Conservation (phyloP, 495 filamentous ascomycete genomes). For the Penicillium desertorum region DNA sequence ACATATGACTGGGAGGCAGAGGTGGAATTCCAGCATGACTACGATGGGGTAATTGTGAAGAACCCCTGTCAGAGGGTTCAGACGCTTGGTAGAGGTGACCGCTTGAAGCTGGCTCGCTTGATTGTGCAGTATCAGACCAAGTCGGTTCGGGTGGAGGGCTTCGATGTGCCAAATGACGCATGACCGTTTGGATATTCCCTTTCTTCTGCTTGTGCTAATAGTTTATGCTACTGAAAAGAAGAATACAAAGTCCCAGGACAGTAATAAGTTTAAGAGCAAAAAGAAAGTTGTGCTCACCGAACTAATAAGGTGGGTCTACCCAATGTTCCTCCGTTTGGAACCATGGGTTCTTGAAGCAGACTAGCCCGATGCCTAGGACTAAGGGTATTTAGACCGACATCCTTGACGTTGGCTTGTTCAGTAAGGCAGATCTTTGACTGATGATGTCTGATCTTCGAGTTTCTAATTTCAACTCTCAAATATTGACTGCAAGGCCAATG, state of each 20-base stretch:
- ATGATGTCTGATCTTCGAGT: background rate
- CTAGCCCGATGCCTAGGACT: background rate
- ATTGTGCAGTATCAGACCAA: constrained; percentile 9
- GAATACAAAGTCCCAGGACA: background rate
- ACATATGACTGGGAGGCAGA: constrained; percentile 11
- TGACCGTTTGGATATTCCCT: background rate
- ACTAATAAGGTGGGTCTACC: background rate
- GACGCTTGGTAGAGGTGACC: constrained; percentile 4
- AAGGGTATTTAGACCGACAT: background rate
- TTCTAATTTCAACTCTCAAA: too few relatives aligned
- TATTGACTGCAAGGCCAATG: too few relatives aligned
- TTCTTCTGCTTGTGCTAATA: background rate
- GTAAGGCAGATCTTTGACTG: background rate
- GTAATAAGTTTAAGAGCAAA: background rate
- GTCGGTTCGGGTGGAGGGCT: constrained; percentile 9
- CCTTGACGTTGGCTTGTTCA: background rate
- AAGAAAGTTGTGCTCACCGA: background rate
- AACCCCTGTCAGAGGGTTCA: background rate
- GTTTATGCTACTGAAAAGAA: too few relatives aligned
- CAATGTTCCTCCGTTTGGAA: background rate
- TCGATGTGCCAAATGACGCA: constrained; percentile 7
- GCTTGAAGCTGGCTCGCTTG: constrained; percentile 10
- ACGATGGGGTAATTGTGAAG: constrained; percentile 5
- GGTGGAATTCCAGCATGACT: constrained; percentile 9
- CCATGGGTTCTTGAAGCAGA: background rate